Evolutionary conservation across 306 rosid genomes (phyloP).

Genomic region (Acacia crassicarpa): DNA sequence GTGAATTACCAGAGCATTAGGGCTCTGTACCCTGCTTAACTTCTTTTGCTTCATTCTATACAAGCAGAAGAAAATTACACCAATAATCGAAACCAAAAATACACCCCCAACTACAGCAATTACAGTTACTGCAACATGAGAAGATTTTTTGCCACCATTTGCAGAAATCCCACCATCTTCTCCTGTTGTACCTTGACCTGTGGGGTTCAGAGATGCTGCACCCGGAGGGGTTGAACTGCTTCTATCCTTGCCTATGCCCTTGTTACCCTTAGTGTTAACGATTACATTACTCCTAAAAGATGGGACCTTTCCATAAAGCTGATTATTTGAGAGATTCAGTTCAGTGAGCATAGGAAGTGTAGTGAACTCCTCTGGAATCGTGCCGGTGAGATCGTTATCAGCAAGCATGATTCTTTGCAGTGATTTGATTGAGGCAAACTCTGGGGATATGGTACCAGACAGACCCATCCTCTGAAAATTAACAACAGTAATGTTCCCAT

Average conservation of each 20-base stretch:
- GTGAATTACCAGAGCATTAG: slow-evolving; percentile 71
- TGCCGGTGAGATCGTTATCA: slow-evolving; percentile 69
- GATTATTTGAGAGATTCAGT: slow-evolving; percentile 69
- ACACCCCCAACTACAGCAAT: slow-evolving; percentile 61
- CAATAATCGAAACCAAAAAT: slow-evolving; percentile 55
- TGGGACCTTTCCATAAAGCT: slow-evolving; percentile 64
- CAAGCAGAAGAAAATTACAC: slow-evolving; percentile 60
- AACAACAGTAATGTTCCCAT: slow-evolving; percentile 55
- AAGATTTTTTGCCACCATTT: slow-evolving; percentile 47
- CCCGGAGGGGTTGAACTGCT: slow-evolving; percentile 31
- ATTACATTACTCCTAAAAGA: slow-evolving; percentile 54
- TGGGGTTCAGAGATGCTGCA: slow-evolving; percentile 22
- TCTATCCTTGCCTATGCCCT: slow-evolving; percentile 51
- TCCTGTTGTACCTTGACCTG: background rate
- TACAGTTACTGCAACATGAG: slow-evolving; percentile 54
- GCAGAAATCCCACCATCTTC: slow-evolving; percentile 34
- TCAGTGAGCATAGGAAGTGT: slow-evolving; percentile 56
- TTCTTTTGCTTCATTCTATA: slow-evolving; percentile 66
- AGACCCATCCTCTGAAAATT: slow-evolving; percentile 85
- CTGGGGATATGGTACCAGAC: slow-evolving; percentile 62
- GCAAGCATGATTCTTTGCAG: slow-evolving; percentile 67
- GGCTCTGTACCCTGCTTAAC: slow-evolving; percentile 84
- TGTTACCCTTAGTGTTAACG: slow-evolving; percentile 48
- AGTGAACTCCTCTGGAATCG: slow-evolving; percentile 60
- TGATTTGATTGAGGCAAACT: slow-evolving; percentile 52